Evolutionary conservation across 176 grass and related monocot species (phyloP).

Genomic region (Tuctoria greenei): DNA sequence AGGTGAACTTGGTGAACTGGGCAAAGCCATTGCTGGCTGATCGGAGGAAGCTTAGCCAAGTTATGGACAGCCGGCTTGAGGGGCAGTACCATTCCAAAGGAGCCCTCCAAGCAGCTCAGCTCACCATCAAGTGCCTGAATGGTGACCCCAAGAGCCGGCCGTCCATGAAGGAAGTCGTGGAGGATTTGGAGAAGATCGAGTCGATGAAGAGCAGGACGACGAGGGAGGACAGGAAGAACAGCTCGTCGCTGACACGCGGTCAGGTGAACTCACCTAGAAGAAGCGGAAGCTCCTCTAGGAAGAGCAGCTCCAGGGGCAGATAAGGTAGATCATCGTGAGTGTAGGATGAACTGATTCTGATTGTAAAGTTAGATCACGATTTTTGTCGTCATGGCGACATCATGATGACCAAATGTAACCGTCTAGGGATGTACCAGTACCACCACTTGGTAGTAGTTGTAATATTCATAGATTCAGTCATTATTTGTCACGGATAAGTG

Average conservation of each 20-base stretch:
- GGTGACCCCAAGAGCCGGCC: conserved; percentile 72
- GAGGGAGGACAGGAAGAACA: conserved; percentile 35
- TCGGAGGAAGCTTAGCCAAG: conserved; percentile 58
- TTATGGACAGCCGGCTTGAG: conserved; percentile 71
- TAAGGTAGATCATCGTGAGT: background rate
- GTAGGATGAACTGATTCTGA: conserved; percentile 30
- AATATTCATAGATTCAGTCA: conserved; percentile 32
- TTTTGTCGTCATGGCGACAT: conserved; percentile 38
- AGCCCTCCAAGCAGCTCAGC: conserved; percentile 59
- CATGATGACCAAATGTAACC: conserved; percentile 41
- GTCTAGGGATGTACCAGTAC: background rate
- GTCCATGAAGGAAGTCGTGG: conserved; percentile 88
- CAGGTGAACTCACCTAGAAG: conserved; percentile 25
- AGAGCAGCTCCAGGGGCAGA: conserved; percentile 34
- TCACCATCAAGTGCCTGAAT: conserved; percentile 69
- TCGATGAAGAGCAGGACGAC: conserved; percentile 53
- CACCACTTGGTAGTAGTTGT: no score
- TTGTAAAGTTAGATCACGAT: conserved; percentile 46
- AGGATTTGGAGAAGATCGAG: conserved; percentile 66
- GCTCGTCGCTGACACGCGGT: conserved; percentile 20
- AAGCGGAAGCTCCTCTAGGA: conserved; percentile 19
- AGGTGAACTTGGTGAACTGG: conserved; percentile 73
- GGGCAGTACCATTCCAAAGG: conserved; percentile 79
- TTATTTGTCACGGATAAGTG: conserved; percentile 26
- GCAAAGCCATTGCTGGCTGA: conserved; percentile 65